A percentile compares a stretch with the other conserved stretches of the same genome.
Conservation (phyloP, 768 basidiomycete species). For the Auricularia sp. region DNA sequence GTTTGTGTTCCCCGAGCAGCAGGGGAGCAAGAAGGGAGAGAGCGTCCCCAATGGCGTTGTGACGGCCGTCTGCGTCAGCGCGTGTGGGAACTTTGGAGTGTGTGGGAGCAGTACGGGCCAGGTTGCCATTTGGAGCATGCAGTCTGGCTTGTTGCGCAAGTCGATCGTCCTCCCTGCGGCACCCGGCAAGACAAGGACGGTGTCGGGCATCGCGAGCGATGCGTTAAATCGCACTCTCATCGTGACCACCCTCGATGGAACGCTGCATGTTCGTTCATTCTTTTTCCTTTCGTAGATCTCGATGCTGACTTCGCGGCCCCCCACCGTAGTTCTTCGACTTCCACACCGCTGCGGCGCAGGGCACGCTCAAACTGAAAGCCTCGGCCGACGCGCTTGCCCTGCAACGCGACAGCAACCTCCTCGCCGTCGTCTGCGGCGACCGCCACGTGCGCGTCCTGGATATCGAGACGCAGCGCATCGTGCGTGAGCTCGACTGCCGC, state of each 20-base stretch:
- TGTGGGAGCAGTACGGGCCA: constrained; percentile 71
- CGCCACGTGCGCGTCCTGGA: constrained; percentile 77
- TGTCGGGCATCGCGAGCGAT: constrained; percentile 82
- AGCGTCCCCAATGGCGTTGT: constrained; percentile 39
- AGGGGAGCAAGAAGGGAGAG: constrained; percentile 8
- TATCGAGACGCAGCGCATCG: constrained; percentile 78
- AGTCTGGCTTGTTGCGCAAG: constrained; percentile 80
- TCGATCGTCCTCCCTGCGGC: constrained; percentile 52
- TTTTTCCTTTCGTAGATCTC: neutral
- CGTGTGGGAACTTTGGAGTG: constrained; percentile 92
- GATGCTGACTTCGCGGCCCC: neutral
- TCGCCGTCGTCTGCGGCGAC: constrained; percentile 82
- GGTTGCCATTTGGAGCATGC: constrained; percentile 93
- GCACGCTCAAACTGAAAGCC: constrained; percentile 58
- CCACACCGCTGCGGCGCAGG: constrained; percentile 66
- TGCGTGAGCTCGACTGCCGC: constrained; percentile 84
- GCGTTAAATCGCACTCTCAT: constrained; percentile 72
- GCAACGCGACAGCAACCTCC: constrained; percentile 75
- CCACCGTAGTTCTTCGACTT: constrained; percentile 85
- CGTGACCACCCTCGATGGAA: constrained; percentile 81
- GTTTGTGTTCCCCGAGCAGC: constrained; percentile 35
- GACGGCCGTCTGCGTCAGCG: constrained; percentile 69
- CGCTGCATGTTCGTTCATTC: constrained; percentile 62
- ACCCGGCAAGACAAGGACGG: constrained; percentile 46
- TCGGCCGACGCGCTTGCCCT: constrained; percentile 59